Percentiles rank a stretch among this genome's conserved stretches.
phyloP scores from a whole-genome alignment of 2,329 filamentous ascomycete genomes.

The Juglanconis juglandina region DNA sequence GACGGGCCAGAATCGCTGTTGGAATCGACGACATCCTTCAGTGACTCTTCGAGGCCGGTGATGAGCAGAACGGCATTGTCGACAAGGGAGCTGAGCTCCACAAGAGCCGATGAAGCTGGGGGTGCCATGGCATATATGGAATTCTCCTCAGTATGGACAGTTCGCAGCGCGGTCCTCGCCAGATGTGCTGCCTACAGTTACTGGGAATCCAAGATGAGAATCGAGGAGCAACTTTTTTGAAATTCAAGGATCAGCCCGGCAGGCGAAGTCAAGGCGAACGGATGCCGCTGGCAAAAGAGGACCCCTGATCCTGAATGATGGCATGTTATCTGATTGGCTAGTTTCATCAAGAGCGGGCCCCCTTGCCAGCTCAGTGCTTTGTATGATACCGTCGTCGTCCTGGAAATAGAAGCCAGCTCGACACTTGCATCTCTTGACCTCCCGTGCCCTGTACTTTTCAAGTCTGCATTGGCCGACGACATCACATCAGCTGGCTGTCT shows the following conservation, averaged over 20 bases:
- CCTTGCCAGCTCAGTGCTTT: background rate
- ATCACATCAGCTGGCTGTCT: background rate
- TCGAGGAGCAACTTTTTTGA: conserved; percentile 10
- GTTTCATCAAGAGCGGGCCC: background rate
- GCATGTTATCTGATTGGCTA: background rate
- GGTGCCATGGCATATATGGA: conserved; percentile 2
- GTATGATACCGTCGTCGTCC: background rate
- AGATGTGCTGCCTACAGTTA: background rate
- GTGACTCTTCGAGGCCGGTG: conserved; percentile 17
- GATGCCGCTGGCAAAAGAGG: background rate
- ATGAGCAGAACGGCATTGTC: conserved; percentile 23
- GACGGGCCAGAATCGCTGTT: conserved; percentile 13
- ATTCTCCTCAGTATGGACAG: background rate
- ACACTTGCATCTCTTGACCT: background rate
- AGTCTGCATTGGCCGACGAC: background rate
- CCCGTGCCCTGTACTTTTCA: background rate
- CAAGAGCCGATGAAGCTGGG: conserved; percentile 16
- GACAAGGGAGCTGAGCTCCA: conserved; percentile 22
- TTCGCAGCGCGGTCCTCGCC: background rate
- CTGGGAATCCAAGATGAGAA: background rate
- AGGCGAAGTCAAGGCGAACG: background rate
- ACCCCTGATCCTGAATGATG: background rate
- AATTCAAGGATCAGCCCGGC: background rate
- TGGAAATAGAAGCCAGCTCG: conserved; percentile 11
- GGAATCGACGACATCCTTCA: conserved; percentile 16